A percentile compares a stretch with the other conserved stretches of the same genome.
Conservation (phyloP, 192 early-diverging fungal species). For the Jimgerdemannia flammicorona region DNA sequence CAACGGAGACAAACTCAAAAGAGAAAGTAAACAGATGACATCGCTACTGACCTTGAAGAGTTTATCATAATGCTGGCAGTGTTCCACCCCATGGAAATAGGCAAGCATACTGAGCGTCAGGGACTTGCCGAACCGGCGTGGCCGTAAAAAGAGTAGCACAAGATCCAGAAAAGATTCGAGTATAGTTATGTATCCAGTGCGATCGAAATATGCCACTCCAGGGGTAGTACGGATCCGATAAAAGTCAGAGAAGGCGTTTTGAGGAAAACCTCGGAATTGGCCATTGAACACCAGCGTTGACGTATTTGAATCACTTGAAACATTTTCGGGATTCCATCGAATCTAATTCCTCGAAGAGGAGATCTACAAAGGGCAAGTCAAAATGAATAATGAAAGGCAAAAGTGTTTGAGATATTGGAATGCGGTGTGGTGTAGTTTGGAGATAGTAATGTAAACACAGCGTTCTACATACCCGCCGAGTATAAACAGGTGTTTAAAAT, state of each 20-base stretch:
- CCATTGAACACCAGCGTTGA: slow-evolving; percentile 13
- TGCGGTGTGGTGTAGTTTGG: neutral
- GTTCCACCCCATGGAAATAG: slow-evolving; percentile 25
- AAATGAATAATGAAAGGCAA: neutral
- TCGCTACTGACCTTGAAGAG: slow-evolving; percentile 17
- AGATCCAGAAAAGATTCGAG: slow-evolving; percentile 9
- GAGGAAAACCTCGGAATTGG: slow-evolving; percentile 12
- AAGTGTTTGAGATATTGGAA: neutral
- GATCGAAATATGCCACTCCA: slow-evolving; percentile 22
- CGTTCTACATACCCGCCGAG: neutral
- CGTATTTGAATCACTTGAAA: neutral
- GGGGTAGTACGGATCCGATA: slow-evolving; percentile 10
- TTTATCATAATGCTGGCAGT: slow-evolving; percentile 16
- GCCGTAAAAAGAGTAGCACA: slow-evolving; percentile 21
- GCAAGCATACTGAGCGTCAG: slow-evolving; percentile 25
- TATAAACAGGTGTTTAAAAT: neutral
- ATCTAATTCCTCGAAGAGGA: neutral
- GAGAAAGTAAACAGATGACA: neutral
- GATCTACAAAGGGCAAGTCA: neutral
- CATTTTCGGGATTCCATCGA: neutral
- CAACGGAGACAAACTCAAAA: slow-evolving; percentile 5
- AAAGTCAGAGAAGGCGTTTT: slow-evolving; percentile 18
- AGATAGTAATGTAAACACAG: neutral
- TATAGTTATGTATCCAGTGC: slow-evolving; percentile 21
- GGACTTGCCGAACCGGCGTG: slow-evolving; percentile 28